Evolutionary conservation across 2,329 filamentous ascomycete genomes (phyloP), one percentile per base, ranked within the genome.

Genomic region (Monosporascus ibericus): DNA sequence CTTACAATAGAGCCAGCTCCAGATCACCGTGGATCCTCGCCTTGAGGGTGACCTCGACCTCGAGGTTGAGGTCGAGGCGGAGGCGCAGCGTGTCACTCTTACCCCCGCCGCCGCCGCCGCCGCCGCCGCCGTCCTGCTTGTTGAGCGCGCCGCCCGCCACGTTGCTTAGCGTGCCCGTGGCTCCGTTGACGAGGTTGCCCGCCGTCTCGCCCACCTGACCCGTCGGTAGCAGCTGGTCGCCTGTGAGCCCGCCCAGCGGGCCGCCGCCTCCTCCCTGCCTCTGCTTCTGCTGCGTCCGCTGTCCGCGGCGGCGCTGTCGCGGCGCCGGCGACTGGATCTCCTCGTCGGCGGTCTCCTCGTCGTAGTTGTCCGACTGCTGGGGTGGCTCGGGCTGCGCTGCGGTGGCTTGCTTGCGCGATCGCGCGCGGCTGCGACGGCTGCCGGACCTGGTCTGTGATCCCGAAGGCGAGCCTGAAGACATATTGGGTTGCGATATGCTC

Each of bases 11-110:
- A 58, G 85, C 86, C 58, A 94, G 70, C 48, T 87, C 90, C 58
- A 95, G 72, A 74, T 95, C 90, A 66, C 90, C 90, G 60, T 91
- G 85, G 61, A 94, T 92, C 70, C 86, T 86, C 22, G 89, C 89
- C 77, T 94, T 94, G 54, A 94, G 79, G 63, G 91, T 87, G 58
- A 94, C 88, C 70, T 94, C 89, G 51, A 94, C 81, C 63, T 94
- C 89, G 53, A 94, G 75, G 69, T 94, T 94, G 55, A 91, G 77
- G 65, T 94, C 89, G 18, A 92, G 74, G 48, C 86, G 80, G 62
- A 94, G 71, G 64, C 86, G 85, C 65, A 92, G 72, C 25, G 88
- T 88, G 62, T 92, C 65, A 39, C 61, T 77, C 64, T 77, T 75
- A 63, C 77, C 75, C 61, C 66, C 68, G 44, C 63, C 70, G 25